Conservation (phyloP, 108 stramenopile genomes). For the Discostella stelligeroides region DNA sequence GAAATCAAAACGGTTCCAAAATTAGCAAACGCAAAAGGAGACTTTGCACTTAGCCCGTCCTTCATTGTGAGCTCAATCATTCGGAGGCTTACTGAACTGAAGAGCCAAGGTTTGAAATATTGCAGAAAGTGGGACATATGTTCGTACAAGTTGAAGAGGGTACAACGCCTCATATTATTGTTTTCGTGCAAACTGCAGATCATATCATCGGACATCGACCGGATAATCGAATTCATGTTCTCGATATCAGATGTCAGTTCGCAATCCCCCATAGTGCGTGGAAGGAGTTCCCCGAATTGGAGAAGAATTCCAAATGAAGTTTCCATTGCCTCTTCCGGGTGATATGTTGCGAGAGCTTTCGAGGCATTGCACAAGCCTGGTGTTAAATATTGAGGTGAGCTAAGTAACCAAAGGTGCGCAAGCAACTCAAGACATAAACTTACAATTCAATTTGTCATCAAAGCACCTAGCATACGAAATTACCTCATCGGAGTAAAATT, state of each 20-base stretch:
- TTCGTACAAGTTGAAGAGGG: conserved; percentile 19
- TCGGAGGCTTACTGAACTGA: conserved; percentile 11
- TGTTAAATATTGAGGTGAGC: too few species aligned
- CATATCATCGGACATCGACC: conserved; percentile 8
- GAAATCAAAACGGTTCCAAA: conserved; percentile 2
- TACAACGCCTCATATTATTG: background rate
- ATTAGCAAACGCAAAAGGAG: conserved; percentile 27
- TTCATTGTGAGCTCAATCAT: conserved; percentile 24
- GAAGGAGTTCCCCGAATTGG: conserved; percentile 14
- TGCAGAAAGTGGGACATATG: background rate
- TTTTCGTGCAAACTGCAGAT: conserved; percentile 6
- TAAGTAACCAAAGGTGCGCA: too few species aligned
- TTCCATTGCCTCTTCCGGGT: conserved; percentile 2
- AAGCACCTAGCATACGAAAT: conserved; percentile 14
- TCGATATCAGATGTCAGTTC: conserved; percentile 1
- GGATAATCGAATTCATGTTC: conserved; percentile 9
- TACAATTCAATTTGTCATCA: conserved; percentile 22
- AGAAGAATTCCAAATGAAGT: conserved; percentile 7
- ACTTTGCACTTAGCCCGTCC: conserved; percentile 12
- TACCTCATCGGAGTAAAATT: background rate
- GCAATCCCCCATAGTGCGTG: background rate
- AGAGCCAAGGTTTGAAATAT: background rate
- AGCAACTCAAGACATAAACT: too few species aligned
- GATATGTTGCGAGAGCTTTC: conserved; percentile 5
- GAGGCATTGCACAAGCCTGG: background rate